Evolutionary conservation across 1,139 yeast species (phyloP).

Genomic region (Geotrichum europaeum): DNA sequence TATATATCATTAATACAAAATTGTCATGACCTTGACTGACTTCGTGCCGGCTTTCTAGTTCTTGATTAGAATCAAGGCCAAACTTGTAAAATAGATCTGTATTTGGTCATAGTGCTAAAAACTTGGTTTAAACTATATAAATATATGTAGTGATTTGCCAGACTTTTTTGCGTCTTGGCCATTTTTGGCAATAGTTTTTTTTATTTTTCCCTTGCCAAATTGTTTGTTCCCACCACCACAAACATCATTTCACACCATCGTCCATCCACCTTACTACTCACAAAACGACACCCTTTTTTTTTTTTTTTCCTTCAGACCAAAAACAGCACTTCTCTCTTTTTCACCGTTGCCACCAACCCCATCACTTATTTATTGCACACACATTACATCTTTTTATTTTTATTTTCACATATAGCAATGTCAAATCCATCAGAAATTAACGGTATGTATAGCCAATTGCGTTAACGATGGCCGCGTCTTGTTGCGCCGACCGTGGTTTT

Average conservation of each 20-base stretch:
- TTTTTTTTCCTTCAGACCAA: background rate
- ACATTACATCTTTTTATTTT: background rate
- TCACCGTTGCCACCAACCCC: background rate
- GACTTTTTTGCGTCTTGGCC: background rate
- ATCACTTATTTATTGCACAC: background rate
- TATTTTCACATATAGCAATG: conserved; percentile 20
- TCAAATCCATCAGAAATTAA: conserved; percentile 34
- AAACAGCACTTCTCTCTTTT: background rate
- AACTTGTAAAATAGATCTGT: background rate
- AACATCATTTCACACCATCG: background rate
- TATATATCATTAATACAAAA: background rate
- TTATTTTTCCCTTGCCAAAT: background rate
- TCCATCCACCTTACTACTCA: background rate
- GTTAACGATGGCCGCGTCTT: background rate
- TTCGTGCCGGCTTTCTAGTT: background rate
- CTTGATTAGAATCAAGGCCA: background rate
- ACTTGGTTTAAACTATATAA: background rate
- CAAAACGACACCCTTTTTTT: background rate
- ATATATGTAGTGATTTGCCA: background rate
- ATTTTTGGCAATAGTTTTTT: background rate
- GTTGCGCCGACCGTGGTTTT: background rate
- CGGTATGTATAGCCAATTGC: conserved; percentile 25
- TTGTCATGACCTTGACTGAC: background rate
- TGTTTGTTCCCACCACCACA: background rate
- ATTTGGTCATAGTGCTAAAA: background rate